Conservation (phyloP, 2,329 filamentous ascomycete genomes). For the Teratosphaeria destructans region DNA sequence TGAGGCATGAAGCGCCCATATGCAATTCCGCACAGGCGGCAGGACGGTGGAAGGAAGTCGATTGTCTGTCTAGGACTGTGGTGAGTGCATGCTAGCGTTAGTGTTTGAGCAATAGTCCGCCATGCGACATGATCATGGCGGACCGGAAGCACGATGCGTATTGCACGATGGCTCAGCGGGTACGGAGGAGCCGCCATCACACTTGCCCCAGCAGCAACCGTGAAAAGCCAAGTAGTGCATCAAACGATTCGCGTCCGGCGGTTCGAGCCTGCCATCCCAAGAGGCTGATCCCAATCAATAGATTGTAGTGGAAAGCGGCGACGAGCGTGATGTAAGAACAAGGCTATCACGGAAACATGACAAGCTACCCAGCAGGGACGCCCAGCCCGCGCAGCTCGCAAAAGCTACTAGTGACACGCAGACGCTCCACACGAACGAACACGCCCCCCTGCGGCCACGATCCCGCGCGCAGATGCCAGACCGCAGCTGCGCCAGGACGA, state of each 20-base stretch:
- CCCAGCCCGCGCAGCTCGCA: constrained; percentile 1
- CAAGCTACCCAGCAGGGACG: background rate
- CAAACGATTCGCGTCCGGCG: constrained; percentile 1
- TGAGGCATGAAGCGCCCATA: background rate
- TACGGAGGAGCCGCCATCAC: background rate
- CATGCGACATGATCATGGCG: background rate
- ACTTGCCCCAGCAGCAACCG: background rate
- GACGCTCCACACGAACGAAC: background rate
- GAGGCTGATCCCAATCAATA: constrained; percentile 2
- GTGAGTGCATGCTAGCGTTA: background rate
- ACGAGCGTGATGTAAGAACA: constrained; percentile 1
- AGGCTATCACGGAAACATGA: constrained; percentile 1
- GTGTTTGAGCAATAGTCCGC: background rate
- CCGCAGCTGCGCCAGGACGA: background rate
- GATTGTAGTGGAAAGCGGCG: background rate
- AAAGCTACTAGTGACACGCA: background rate
- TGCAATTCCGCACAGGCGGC: background rate
- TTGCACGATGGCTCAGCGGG: background rate
- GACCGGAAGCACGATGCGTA: background rate
- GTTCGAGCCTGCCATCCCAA: constrained; percentile 1
- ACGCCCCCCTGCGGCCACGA: background rate
- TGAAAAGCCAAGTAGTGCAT: constrained; percentile 1
- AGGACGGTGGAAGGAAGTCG: constrained; percentile 6
- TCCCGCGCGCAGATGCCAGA: background rate
- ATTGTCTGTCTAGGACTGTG: constrained; percentile 3